phyloP scores from a whole-genome alignment of 345 rosid species.

The Eutrema heterophyllum region DNA sequence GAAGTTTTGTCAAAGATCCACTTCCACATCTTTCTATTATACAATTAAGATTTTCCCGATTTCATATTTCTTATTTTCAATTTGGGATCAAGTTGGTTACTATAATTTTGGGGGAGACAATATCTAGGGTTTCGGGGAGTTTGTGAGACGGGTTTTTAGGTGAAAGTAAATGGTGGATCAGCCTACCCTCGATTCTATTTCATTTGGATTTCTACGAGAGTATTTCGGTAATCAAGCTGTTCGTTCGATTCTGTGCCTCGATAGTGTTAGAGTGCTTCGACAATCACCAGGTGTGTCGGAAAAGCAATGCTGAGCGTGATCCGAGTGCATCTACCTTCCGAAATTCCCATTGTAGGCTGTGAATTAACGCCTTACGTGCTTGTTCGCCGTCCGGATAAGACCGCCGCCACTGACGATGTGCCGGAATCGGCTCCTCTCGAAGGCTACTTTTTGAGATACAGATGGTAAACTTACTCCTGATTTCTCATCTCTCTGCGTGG shows the following conservation, averaged over 20 bases:
- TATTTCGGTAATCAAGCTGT: neutral
- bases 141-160: conserved; percentile 33
- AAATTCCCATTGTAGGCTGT: conserved; percentile 96
- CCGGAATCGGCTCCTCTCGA: conserved; percentile 83
- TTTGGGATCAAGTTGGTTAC: conserved; percentile 3
- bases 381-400: conserved; percentile 69
- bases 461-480: conserved; percentile 53
- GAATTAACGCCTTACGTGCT: conserved; percentile 95
- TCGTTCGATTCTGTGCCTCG: conserved; percentile 20
- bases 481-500: neutral
- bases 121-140: conserved; percentile 20
- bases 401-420: conserved; percentile 64
- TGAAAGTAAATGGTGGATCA: conserved; percentile 70
- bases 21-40: conserved; percentile 1
- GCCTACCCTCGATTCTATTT: conserved; percentile 44
- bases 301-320: conserved; percentile 97
- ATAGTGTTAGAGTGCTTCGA: conserved; percentile 33
- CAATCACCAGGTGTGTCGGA: conserved; percentile 31
- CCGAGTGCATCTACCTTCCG: conserved; percentile 95
- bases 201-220: conserved; percentile 3
- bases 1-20: conserved; percentile 13
- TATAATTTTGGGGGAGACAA: neutral
- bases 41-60: conserved; percentile 2
- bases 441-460: conserved; percentile 80
- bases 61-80: neutral